Base-by-base conservation (phyloP, 1,284 basidiomycete species). In the Cryptococcus amylolentus region DNA sequence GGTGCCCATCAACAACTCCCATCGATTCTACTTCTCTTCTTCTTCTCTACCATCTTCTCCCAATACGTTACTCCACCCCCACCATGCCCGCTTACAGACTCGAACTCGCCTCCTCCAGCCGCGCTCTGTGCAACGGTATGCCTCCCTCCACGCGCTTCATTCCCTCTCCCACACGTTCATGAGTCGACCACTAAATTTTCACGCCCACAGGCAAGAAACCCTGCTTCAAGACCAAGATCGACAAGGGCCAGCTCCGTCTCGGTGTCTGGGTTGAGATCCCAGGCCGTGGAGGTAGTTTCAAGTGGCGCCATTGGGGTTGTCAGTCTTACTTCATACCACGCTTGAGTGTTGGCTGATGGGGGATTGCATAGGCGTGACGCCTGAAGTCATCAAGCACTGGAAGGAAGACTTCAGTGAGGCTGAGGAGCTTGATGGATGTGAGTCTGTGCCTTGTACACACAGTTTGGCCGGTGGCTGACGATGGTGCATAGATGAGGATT, bases 91-190 rank as follows among this genome's bases (percentile, higher is more conserved):
- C 52, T 16, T 91, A 91, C 77, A 84, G 88, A 65, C 78, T 91
- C 51, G 89, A 91, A 76, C 65, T 77, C 52, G 67, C 76, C 16
- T 43, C 55, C n/a, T 62, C 64, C 42, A 70, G 78, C 58, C 82
- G 90, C 54, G 81, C 91, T 23, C 86, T 85, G 72, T 95, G 91
- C 80, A 91, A 89, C 80, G 91, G 91, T 87, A 39, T 9, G 66
- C 55, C 40, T 44, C 18, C 27, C n/a, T 31, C 31, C 10, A 3
- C 37, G 13, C 23, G 3, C 39, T 31, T 28, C 18, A 23, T 26
- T 35, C 35, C 27, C 20, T n/a, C 28, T 12, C 4, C 16, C 35
- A 3, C 39, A 9, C 27, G 2, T 3, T 9, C 31, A 6, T 9
- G 31, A 23, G 18, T 18, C 20, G 18, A 38, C 13, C 26, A 14